Conservation (phyloP, 1,284 basidiomycete species). For the Leccinum griseonigrum region DNA sequence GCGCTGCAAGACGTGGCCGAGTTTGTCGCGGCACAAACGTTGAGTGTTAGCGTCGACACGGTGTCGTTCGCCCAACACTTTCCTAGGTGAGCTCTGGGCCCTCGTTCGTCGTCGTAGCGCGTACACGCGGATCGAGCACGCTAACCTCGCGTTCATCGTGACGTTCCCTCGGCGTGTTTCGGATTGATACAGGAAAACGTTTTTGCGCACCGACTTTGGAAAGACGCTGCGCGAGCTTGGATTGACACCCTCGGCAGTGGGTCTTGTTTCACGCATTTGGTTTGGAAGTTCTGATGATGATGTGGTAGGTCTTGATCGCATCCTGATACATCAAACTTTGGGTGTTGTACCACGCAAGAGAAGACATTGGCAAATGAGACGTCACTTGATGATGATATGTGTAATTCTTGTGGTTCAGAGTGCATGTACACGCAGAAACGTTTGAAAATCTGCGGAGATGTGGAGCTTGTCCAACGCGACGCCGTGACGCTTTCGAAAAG, state of each 20-base stretch:
- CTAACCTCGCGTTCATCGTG: not conserved
- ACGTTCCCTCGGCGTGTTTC: not conserved
- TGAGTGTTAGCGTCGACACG: constrained; percentile 69
- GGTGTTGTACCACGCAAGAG: not conserved
- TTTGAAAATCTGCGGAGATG: not conserved
- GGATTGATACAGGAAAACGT: constrained; percentile 56
- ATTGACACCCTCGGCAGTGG: constrained; percentile 76
- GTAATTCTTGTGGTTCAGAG: no score
- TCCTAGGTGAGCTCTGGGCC: constrained; percentile 61
- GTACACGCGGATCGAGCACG: not conserved
- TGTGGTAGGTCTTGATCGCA: constrained; percentile 51
- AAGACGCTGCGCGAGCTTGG: constrained; percentile 71
- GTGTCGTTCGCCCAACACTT: constrained; percentile 78
- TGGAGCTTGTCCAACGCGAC: no score
- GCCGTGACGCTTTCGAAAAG: no score
- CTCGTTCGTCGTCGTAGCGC: not conserved
- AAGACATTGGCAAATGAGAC: not conserved
- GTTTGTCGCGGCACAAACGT: constrained; percentile 73
- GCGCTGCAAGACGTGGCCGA: constrained; percentile 85
- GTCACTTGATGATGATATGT: not conserved
- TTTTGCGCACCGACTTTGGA: constrained; percentile 59
- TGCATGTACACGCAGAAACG: not conserved
- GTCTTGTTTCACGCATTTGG: constrained; percentile 13
- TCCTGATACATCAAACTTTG: constrained; percentile 21
- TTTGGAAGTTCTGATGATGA: not conserved